Base-by-base conservation (phyloP, 306 rosid species). In the Senna siamea region DNA sequence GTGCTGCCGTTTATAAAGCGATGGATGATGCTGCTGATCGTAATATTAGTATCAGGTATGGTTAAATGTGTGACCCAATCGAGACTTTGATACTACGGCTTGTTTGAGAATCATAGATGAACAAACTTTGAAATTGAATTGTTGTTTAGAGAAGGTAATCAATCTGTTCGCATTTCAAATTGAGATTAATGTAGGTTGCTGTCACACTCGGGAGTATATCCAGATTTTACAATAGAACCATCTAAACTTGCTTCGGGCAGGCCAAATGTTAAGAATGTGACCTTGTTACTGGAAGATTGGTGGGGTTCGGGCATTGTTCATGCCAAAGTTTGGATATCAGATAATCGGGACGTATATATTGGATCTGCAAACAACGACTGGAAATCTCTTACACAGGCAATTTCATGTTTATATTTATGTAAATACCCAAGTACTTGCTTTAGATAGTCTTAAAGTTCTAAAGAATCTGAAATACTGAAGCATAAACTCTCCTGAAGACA, bases 311-410 rank as follows among this genome's bases (percentile, higher is more conserved):
- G 98, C 66, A 83, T 94, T 77, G 95, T 94, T 44, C 98, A 94
- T 71, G 79, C 98, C 46, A 94, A 94, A 81, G 95, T 94, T 64
- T 94, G 98, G 98, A 91, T 94, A 76, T 87, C 98, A 10, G 89
- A 94, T 87, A 79, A 68, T 14, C 85, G 61, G 61, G 85, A 88
- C 78, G 85, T 89, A 1, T 91, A 94, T 70, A 87, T 94, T 80
- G 98, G 98, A 17, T 94, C 98, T 51, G 97, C 96, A 41, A 94
- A 94, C 77, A 89, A 91, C 83, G 98, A 94, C 64, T 94, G 98
- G 98, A 94, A 94, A 77, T 88, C 97, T 76, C 96, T 94, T 9
- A 87, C 98, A 12, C 98, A 91, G 88, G 98, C 87, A 79, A 54
- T 48, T 77, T 72, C 4, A 46, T 73, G 47, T 48, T 77, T 8